phyloP scores from a whole-genome alignment of 1,284 basidiomycete genomes.

The Ustilago crameri region DNA sequence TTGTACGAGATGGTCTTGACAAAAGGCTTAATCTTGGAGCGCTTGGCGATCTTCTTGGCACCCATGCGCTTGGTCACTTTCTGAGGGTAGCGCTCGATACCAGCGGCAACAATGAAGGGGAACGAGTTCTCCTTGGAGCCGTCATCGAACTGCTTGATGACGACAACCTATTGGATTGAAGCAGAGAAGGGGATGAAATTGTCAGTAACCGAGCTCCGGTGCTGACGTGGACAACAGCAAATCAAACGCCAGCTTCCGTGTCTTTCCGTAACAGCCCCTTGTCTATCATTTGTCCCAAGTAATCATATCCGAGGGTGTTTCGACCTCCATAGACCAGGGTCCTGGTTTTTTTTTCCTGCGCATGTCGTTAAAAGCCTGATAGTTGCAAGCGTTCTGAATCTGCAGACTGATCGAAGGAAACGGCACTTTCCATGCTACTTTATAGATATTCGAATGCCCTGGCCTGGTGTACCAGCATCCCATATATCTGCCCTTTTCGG shows the following conservation, averaged over 20 bases:
- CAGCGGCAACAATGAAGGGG: slow-evolving; percentile 66
- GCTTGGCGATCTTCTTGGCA: slow-evolving; percentile 68
- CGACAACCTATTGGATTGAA: slow-evolving; percentile 59
- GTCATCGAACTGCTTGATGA: slow-evolving; percentile 69
- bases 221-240: neutral
- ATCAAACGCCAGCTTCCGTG: neutral
- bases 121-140: slow-evolving; percentile 67
- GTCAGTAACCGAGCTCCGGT: slow-evolving; percentile 8
- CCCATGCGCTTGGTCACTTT: slow-evolving; percentile 68
- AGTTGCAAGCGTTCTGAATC: too few relatives aligned
- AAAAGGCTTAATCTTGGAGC: slow-evolving; percentile 68
- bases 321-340: too few relatives aligned
- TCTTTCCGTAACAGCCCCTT: neutral
- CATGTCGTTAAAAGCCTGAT: too few relatives aligned
- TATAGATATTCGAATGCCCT: too few relatives aligned
- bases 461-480: too few relatives aligned
- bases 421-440: too few relatives aligned
- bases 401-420: too few relatives aligned
- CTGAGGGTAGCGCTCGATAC: slow-evolving; percentile 67
- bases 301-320: too few relatives aligned
- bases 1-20: slow-evolving; percentile 69
- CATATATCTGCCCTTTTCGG: too few relatives aligned
- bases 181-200: neutral
- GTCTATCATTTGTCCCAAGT: neutral
- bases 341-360: too few relatives aligned